Evolutionary conservation across 177 flowering plant genomes (phyloP).

Genomic region (Telopea speciosissima): DNA sequence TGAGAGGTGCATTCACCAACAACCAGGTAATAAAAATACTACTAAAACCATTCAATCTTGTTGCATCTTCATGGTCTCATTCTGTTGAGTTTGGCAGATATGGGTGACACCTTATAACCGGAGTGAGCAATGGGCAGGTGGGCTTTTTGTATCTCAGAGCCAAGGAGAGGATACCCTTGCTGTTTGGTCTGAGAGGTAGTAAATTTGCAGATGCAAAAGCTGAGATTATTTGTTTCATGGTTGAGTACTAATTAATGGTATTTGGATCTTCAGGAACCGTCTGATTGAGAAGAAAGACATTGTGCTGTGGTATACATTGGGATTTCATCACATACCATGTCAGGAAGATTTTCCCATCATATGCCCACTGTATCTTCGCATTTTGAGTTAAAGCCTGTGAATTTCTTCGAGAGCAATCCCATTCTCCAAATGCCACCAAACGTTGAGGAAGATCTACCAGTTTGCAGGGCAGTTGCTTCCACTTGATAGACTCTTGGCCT

Average conservation of each 20-base stretch:
- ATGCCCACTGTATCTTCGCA: slow-evolving; percentile 57
- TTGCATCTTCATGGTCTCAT: neutral
- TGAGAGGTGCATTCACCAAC: slow-evolving; percentile 67
- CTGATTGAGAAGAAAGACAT: slow-evolving; percentile 75
- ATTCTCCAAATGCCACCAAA: slow-evolving; percentile 42
- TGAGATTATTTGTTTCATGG: neutral
- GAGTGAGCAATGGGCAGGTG: slow-evolving; percentile 83
- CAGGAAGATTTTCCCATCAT: slow-evolving; percentile 75
- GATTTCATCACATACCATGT: slow-evolving; percentile 75
- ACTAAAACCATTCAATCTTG: neutral
- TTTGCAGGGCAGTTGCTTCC: slow-evolving; percentile 39
- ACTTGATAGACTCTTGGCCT: slow-evolving; percentile 8
- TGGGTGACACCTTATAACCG: slow-evolving; percentile 79
- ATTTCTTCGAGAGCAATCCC: slow-evolving; percentile 77
- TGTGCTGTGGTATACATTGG: slow-evolving; percentile 76
- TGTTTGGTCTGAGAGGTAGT: slow-evolving; percentile 66
- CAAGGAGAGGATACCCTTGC: slow-evolving; percentile 77
- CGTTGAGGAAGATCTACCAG: slow-evolving; percentile 34
- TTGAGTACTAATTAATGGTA: no score
- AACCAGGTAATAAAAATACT: slow-evolving; percentile 39
- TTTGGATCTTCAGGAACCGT: slow-evolving; percentile 49
- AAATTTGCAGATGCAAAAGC: neutral
- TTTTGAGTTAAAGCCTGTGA: slow-evolving; percentile 64
- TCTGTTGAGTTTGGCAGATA: slow-evolving; percentile 25
- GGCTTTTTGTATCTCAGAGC: slow-evolving; percentile 62